Evolutionary conservation across 2,329 filamentous ascomycete species (phyloP).

Genomic region (Mycosphaerelloides madeirae): DNA sequence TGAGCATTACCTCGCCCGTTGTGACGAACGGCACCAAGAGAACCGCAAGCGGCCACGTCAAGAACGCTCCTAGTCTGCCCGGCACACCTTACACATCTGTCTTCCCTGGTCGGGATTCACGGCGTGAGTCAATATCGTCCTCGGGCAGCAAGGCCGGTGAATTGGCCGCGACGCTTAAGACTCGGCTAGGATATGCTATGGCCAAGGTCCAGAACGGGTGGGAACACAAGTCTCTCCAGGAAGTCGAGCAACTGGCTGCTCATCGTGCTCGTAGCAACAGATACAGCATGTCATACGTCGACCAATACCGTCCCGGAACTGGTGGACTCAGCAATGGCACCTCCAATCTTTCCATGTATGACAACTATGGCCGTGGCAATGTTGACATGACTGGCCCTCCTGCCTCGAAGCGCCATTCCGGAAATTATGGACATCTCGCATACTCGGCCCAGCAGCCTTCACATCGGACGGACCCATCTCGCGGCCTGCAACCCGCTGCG

Average conservation of each 20-base stretch:
- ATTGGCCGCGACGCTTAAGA: constrained; percentile 76
- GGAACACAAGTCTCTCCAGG: constrained; percentile 72
- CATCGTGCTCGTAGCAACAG: constrained; percentile 46
- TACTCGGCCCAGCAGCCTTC: constrained; percentile 10
- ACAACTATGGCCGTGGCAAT: constrained; percentile 17
- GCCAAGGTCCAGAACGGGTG: constrained; percentile 88
- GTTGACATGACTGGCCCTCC: constrained; percentile 18
- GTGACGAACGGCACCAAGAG: constrained; percentile 59
- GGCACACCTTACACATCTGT: constrained; percentile 29
- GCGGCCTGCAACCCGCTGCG: constrained; percentile 26
- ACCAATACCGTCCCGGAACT: constrained; percentile 25
- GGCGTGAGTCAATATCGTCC: constrained; percentile 65
- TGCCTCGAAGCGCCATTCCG: constrained; percentile 31
- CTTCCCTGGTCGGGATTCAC: constrained; percentile 45
- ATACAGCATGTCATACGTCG: constrained; percentile 25
- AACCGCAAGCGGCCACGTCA: constrained; percentile 70
- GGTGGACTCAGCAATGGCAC: constrained; percentile 27
- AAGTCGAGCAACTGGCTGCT: constrained; percentile 70
- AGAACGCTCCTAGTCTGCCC: constrained; percentile 49
- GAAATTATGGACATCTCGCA: constrained; percentile 19
- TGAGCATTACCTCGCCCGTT: constrained; percentile 39
- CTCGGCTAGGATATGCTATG: constrained; percentile 87
- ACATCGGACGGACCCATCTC: constrained; percentile 5
- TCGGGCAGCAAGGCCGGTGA: constrained; percentile 70
- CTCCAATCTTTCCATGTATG: constrained; percentile 26